Base-by-base conservation (phyloP, 2,329 filamentous ascomycete species). In the Fonsecaea nubica region DNA sequence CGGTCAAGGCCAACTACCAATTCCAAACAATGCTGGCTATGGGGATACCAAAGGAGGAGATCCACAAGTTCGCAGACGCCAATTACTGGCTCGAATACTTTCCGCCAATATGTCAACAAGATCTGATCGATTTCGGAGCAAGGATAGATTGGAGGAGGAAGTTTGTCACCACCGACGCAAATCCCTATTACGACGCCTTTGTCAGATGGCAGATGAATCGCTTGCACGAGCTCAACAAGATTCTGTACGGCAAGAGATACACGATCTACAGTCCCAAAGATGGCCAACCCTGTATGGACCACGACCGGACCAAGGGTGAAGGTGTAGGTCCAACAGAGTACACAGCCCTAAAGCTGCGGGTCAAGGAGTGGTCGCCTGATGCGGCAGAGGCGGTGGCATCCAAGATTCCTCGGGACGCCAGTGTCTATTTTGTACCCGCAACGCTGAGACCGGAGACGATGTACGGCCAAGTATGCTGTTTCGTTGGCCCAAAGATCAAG, bases 401-500 rank as follows among this genome's bases (percentile, higher is more conserved):
- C 71, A 95, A 94, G 81, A 81, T 98, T 3, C 91, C 94, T 5
- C 85, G 89, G 40, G 88, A 86, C 70, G 90, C 92, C 54, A 90
- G 90, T 68, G 90, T 97, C 64, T 98, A 90, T 82, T 90, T 98
- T 74, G 88, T 98, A 12, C 91, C 95, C 12, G 95, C 95, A 15
- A 98, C 95, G 63, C 86, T 99, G 68, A 87, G 95, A 69, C 92
- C 95, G 2, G 95, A 99, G 84, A 99, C 95, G 40, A 98, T 99
- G 94, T 99, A 98, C 77, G 96, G 96, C 48, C 95, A 98, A 80
- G 96, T 89, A 3, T 96, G 92, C 81, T 97, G 93, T 78, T 99
- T 98, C 74, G 92, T 99, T 56, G 92, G 93, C 3, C 94, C 95
- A 9, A 91, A 90, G 76, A 90, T 98, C 75, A 87, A 85, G 53